Conservation (phyloP, 1,284 basidiomycete species). For the Pascua sp. region DNA sequence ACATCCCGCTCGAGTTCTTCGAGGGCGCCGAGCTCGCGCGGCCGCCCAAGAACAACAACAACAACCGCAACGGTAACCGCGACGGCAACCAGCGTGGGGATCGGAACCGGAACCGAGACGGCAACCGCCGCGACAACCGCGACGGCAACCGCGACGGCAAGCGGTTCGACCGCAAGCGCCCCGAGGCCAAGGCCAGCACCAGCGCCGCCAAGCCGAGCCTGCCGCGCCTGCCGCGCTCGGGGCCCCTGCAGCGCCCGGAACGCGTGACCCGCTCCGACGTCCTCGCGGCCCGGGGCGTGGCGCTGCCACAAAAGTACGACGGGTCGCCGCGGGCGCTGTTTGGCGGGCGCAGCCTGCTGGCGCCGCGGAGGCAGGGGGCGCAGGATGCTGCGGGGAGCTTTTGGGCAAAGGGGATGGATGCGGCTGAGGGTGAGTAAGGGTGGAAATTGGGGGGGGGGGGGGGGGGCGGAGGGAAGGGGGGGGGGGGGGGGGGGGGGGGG, state of each 20-base stretch:
- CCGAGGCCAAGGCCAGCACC: not conserved
- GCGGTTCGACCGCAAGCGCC: not conserved
- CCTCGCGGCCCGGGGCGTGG: not conserved
- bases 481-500: too few species aligned
- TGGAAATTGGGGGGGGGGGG: too few species aligned
- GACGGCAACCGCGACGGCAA: not conserved
- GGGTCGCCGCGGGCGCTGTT: constrained; percentile 2
- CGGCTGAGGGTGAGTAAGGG: constrained; percentile 10
- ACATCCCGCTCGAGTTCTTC: constrained; percentile 12
- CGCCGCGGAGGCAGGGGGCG: not conserved
- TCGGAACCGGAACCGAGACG: not conserved
- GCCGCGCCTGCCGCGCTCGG: not conserved
- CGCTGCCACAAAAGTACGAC: constrained; percentile 1
- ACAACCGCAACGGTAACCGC: not conserved
- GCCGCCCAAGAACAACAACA: not conserved
- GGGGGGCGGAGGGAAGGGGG: too few species aligned
- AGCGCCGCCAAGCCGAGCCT: not conserved
- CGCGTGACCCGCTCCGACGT: not conserved
- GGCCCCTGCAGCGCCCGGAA: too few species aligned
- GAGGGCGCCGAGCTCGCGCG: constrained; percentile 9
- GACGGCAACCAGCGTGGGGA: not conserved
- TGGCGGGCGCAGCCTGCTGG: constrained; percentile 3
- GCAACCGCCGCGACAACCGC: not conserved
- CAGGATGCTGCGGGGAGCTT: not conserved
- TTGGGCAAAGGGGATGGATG: constrained; percentile 22